phyloP scores from a whole-genome alignment of 2,329 filamentous ascomycete genomes.

The Zelopaecilomyces penicillatus region DNA sequence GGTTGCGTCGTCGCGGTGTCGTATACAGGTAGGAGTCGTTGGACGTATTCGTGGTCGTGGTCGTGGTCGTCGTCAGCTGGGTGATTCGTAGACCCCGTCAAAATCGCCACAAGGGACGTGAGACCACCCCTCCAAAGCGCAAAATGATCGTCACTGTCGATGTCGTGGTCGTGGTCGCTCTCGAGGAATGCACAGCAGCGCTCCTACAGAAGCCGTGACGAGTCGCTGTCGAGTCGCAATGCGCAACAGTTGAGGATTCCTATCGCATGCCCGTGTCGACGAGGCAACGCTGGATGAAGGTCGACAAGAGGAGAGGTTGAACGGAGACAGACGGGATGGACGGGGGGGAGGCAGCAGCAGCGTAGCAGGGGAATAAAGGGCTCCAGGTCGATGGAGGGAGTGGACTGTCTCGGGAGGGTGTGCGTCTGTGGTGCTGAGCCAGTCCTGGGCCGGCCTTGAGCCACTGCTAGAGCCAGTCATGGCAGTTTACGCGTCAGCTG shows the following conservation, averaged over 20 bases:
- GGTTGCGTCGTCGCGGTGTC: slow-evolving; percentile 8
- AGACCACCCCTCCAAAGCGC: slow-evolving; percentile 8
- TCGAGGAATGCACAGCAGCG: slow-evolving; percentile 9
- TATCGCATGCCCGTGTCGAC: slow-evolving; percentile 4
- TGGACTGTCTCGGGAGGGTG: slow-evolving; percentile 24
- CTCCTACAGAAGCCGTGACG: background rate
- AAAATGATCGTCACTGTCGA: background rate
- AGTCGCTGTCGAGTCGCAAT: background rate
- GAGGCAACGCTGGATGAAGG: slow-evolving; percentile 1
- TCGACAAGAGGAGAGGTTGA: background rate
- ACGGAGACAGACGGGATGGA: background rate
- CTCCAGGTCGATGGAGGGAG: slow-evolving; percentile 10
- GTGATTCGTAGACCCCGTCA: slow-evolving; percentile 17
- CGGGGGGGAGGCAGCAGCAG: slow-evolving; percentile 5
- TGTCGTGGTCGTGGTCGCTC: slow-evolving; percentile 5
- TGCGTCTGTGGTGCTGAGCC: slow-evolving; percentile 17
- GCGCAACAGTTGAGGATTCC: slow-evolving; percentile 4
- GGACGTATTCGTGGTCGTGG: slow-evolving; percentile 14
- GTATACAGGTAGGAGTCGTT: slow-evolving; percentile 5
- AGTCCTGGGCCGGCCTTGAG: slow-evolving; percentile 17
- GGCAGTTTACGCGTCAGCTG: slow-evolving; percentile 32
- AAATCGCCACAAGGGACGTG: slow-evolving; percentile 11
- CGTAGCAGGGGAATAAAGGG: slow-evolving; percentile 22
- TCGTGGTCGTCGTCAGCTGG: slow-evolving; percentile 20
- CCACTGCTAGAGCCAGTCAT: slow-evolving; percentile 11